Conservation (phyloP, 176 grass and related monocot genomes). For the Coix lacrymajobi region DNA sequence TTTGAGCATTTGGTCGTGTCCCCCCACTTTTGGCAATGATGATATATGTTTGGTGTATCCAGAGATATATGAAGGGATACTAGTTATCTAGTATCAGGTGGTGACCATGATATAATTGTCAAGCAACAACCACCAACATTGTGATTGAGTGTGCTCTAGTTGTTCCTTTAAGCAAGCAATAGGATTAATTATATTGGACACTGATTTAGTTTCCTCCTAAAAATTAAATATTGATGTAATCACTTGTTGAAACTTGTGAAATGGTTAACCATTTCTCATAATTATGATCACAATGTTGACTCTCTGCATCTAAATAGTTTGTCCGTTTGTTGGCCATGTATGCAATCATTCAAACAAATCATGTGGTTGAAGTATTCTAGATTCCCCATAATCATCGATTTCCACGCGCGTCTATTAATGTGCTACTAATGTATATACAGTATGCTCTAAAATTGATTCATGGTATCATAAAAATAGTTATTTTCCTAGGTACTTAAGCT, state of each 20-base stretch:
- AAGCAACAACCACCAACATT: background rate
- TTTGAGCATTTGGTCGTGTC: background rate
- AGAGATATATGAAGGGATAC: background rate
- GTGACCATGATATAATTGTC: background rate
- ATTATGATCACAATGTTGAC: background rate
- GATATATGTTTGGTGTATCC: background rate
- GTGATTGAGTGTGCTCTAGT: background rate
- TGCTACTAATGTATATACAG: too few relatives aligned
- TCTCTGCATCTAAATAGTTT: background rate
- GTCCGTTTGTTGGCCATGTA: background rate
- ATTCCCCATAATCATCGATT: background rate
- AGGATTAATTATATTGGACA: background rate
- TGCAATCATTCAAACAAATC: slow-evolving; percentile 7
- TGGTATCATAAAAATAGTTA: background rate
- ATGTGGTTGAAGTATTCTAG: background rate
- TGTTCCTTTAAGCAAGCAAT: slow-evolving; percentile 8
- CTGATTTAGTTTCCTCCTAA: background rate
- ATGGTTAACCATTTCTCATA: background rate
- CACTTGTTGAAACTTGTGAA: background rate
- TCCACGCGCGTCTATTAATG: background rate
- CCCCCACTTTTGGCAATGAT: slow-evolving; percentile 21
- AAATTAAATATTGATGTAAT: background rate
- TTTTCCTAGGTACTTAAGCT: background rate
- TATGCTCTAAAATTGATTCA: background rate
- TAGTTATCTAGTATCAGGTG: background rate